A percentile compares a stretch with the other conserved stretches of the same genome.
Conservation (phyloP, 129 eudicot genomes). For the Arctium lappa region DNA sequence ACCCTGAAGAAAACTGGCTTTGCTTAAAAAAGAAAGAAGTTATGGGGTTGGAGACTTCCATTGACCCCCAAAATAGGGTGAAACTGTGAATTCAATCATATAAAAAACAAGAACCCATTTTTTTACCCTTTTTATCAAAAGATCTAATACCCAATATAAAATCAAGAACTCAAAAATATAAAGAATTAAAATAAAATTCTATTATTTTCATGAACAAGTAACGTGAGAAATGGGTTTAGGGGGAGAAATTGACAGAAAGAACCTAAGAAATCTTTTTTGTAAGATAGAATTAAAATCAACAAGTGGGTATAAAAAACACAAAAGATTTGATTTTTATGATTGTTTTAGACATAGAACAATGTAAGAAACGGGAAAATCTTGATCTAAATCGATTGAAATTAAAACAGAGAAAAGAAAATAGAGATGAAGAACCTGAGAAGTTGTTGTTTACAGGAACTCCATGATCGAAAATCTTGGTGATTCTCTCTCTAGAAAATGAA, state of each 20-base stretch:
- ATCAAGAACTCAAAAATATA: conserved; percentile 9
- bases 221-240: neutral
- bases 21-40: conserved; percentile 8
- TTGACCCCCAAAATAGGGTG: conserved; percentile 15
- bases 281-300: neutral
- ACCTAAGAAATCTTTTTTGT: neutral
- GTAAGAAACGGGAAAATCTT: conserved; percentile 13
- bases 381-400: neutral
- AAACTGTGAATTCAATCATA: conserved; percentile 3
- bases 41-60: neutral
- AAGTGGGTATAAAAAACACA: neutral
- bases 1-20: neutral
- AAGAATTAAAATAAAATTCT: neutral
- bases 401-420: neutral
- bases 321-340: neutral
- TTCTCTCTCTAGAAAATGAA: conserved; percentile 9
- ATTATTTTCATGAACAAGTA: too few relatives aligned
- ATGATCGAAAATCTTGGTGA: conserved; percentile 7
- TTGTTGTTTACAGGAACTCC: conserved; percentile 25
- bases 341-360: conserved; percentile 7
- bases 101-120: conserved; percentile 8
- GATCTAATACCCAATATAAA: neutral
- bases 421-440: conserved; percentile 23
- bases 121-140: conserved; percentile 5
- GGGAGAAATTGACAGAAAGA: conserved; percentile 4